phyloP scores from a whole-genome alignment of 768 basidiomycete genomes.

The Lactarius vividus region DNA sequence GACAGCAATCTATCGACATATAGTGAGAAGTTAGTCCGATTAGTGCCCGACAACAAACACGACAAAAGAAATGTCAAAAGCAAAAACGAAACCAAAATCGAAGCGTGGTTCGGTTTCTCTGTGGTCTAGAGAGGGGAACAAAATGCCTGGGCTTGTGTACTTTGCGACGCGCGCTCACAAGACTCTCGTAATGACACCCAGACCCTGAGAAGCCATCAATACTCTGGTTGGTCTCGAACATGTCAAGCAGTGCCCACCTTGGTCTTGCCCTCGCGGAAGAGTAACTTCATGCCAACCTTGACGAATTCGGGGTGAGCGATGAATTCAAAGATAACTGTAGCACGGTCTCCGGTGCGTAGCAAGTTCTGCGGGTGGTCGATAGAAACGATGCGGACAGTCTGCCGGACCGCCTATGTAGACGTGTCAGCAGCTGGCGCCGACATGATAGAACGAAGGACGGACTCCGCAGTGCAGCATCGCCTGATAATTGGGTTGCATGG shows the following conservation, averaged over 20 bases:
- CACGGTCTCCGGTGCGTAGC: slow-evolving; percentile 91
- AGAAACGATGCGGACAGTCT: slow-evolving; percentile 86
- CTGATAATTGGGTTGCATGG: slow-evolving; percentile 91
- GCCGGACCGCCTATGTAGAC: slow-evolving; percentile 69
- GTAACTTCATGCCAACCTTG: slow-evolving; percentile 88
- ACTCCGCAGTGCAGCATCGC: slow-evolving; percentile 94
- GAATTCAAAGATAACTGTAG: slow-evolving; percentile 93
- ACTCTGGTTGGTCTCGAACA: slow-evolving; percentile 1
- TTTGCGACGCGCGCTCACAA: slow-evolving; percentile 40
- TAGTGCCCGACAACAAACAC: background rate
- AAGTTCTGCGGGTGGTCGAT: slow-evolving; percentile 90
- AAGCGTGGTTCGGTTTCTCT: slow-evolving; percentile 60
- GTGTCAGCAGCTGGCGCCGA: slow-evolving; percentile 17
- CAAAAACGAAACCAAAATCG: slow-evolving; percentile 28
- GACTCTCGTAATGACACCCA: slow-evolving; percentile 72
- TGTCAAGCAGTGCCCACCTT: slow-evolving; percentile 54
- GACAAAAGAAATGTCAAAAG: background rate
- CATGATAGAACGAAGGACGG: slow-evolving; percentile 31
- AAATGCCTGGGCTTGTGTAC: slow-evolving; percentile 29
- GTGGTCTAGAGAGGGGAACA: slow-evolving; percentile 44
- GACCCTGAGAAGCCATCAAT: slow-evolving; percentile 46
- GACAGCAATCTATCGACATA: background rate
- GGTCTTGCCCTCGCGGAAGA: slow-evolving; percentile 95
- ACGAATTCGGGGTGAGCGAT: slow-evolving; percentile 89
- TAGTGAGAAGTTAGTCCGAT: background rate